Base-by-base conservation (phyloP, 2,329 filamentous ascomycete species). In the Talaromyces sp. region DNA sequence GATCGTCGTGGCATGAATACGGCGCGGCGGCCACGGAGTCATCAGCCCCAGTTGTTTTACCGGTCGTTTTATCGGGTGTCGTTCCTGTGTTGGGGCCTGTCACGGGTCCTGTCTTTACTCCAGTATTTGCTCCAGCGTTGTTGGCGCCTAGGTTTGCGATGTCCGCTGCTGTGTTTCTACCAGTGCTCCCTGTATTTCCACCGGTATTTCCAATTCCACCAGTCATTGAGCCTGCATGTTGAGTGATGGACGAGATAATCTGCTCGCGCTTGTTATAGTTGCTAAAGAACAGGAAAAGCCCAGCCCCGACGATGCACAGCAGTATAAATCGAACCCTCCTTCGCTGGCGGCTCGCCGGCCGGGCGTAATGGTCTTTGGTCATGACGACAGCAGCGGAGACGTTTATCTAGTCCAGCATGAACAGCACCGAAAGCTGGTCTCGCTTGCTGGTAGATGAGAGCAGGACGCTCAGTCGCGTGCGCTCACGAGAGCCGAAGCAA, bases 231-330 rank as follows among this genome's bases (percentile, higher is more conserved):
- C 26, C 55, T n/a, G 50, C n/a, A 27, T 48, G 27, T 24, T 51
- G 43, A 29, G 51, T n/a, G 26, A 43, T 55, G 3, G 59, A 54
- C 14, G 59, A 50, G 17, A 32, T 41, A 24, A 61, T 35, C 48
- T 55, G 59, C 24, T 31, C 59, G 11, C 59, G 38, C 9, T 31
- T 31, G 35, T 53, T 55, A n/a, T 57, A 61, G 31, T 52, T 58
- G 41, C 55, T 58, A 32, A 56, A 54, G 11, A 61, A 61, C 27
- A 61, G 54, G 32, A 61, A 61, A 14, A 61, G 48, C 8, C 29
- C 55, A 29, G 59, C 59, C 5, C 32, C 43, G 46, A 61, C 35
- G n/a, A 52, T 41, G n/a, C 38, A 53, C 38, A 58, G 17, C 19
- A 61, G 6, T 11, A 58, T 50, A 24, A 61, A 46, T 17, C 59